These are phyloP conservation scores for Berberis thunbergii DNA, from an alignment of 164 flowering plant species.

Conservation along the genomic window DNA sequence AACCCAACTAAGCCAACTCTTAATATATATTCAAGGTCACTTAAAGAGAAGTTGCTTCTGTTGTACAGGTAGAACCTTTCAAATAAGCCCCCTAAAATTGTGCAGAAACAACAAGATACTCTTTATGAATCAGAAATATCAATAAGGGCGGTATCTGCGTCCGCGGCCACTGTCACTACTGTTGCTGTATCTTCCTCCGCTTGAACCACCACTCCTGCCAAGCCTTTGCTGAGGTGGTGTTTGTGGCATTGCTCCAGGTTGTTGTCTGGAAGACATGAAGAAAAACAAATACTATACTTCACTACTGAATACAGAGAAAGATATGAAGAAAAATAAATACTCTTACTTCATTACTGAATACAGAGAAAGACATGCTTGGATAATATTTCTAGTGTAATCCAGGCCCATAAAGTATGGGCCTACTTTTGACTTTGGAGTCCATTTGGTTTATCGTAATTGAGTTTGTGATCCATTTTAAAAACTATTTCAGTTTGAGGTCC, in stretches of 20 bases:
- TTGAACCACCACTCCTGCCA: slow-evolving; percentile 4
- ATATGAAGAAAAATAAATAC: background rate
- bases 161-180: slow-evolving; percentile 19
- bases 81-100: background rate
- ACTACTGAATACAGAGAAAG: background rate
- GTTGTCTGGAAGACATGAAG: slow-evolving; percentile 27
- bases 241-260: slow-evolving; percentile 30
- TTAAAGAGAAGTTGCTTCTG: background rate
- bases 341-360: background rate
- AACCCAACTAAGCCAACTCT: background rate
- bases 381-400: background rate
- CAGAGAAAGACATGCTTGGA: background rate
- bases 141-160: slow-evolving; percentile 31
- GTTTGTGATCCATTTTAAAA: no score
- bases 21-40: background rate
- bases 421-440: background rate
- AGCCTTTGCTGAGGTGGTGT: slow-evolving; percentile 19
- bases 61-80: background rate
- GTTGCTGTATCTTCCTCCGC: slow-evolving; percentile 7
- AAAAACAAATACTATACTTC: background rate
- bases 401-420: no score
- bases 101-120: background rate
- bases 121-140: background rate
- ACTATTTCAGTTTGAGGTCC: no score
- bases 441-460: no score